Conservation (phyloP, 306 rosid species). For the Chamaecrista fasciculata region DNA sequence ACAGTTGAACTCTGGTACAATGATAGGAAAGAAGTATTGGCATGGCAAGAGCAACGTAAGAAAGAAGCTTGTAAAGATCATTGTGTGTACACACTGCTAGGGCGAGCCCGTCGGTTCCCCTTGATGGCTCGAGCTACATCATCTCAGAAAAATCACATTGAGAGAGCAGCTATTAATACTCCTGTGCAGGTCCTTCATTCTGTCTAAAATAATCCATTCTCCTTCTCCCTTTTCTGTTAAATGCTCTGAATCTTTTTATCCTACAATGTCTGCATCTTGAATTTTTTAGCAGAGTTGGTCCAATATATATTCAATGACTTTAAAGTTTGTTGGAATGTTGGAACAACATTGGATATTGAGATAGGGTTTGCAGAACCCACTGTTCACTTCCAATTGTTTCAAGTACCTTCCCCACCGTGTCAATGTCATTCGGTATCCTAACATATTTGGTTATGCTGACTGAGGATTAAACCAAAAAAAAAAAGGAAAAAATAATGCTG, state of each 20-base stretch:
- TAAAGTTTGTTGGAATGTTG: neutral
- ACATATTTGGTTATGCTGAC: neutral
- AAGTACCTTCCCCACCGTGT: neutral
- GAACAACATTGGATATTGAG: conserved; percentile 1
- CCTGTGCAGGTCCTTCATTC: conserved; percentile 78
- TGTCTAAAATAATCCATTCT: conserved; percentile 21
- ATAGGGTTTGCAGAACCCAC: conserved; percentile 8
- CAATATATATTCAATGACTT: neutral
- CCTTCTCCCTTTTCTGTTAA: conserved; percentile 10
- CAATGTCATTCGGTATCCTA: neutral
- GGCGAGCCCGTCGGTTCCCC: conserved; percentile 82
- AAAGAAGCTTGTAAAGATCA: conserved; percentile 52
- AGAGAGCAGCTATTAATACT: conserved; percentile 94
- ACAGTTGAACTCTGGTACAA: conserved; percentile 91
- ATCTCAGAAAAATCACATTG: conserved; percentile 82
- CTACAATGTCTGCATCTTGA: conserved; percentile 2
- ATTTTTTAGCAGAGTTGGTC: neutral
- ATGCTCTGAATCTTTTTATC: neutral
- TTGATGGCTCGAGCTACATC: conserved; percentile 52
- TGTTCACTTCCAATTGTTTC: neutral
- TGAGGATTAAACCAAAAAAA: neutral
- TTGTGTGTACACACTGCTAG: conserved; percentile 75
- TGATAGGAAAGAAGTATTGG: conserved; percentile 78
- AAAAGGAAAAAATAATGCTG: neutral
- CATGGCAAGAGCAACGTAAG: conserved; percentile 81